Base-by-base conservation (phyloP, 805 yeast genomes). In the Wickerhamomyces strasburgensis region DNA sequence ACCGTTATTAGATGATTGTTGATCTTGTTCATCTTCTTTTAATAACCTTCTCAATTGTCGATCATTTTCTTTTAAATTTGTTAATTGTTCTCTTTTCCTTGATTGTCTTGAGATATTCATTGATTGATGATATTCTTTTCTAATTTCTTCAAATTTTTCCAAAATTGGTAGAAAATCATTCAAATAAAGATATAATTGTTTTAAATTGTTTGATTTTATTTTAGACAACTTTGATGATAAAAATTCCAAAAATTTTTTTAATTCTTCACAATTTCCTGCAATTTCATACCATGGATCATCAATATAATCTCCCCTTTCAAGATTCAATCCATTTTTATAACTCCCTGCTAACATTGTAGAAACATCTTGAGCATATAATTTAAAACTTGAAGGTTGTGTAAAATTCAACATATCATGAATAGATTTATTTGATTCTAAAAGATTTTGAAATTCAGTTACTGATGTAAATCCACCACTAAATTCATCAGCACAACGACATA, bases 231-330 rank as follows among this genome's bases (percentile, higher is more conserved):
- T 48, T 1, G 14, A 5, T 2, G 27, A 17, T 14, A 51, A 17
- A 29, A 27, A 48, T 3, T 39, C 34, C 5, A 44, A 11, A 16
- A 54, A 54, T 1, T 15, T 19, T 8, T 27, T 13, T 18, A 54
- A 40, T 13, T 48, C 49, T 3, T 25, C 34, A 6, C 30, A 17
- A 19, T 43, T 42, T 1, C 38, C 28, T 3, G 56, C 54, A 31
- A 54, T 29, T 31, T 54, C 59, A 42, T 50, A 54, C 59, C 58
- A 54, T 27, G 51, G 51, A 27, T 50, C 54, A 4, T 35, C 14
- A 5, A 34, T 17, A 3, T 38, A 37, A n/a, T 18, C 24, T 0
- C 16, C 11, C 14, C 21, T 14, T 5, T 21, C 23, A 19, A 39
- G 18, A 2, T n/a, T 8, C 3, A 31, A 18, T 7, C 37, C 42